Conservation (phyloP, 1,139 yeast species). For the Yamadazyma buinensis region DNA sequence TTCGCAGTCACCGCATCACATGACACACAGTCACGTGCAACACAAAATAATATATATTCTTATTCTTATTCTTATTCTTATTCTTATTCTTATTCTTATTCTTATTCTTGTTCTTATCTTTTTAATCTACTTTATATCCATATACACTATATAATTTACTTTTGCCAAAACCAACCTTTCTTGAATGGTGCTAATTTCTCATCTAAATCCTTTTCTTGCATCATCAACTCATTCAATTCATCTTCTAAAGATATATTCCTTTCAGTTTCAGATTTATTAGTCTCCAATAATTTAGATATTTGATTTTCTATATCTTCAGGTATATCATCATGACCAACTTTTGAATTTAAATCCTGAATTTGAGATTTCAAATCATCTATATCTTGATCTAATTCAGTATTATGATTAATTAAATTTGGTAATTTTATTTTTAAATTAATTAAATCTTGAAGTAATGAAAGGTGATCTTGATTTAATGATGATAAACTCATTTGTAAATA, state of each 20-base stretch:
- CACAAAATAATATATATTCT: no score
- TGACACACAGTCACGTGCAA: no score
- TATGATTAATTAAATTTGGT: constrained; percentile 65
- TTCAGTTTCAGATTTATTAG: constrained; percentile 61
- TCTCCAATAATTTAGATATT: constrained; percentile 42
- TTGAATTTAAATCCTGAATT: constrained; percentile 48
- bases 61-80: no score
- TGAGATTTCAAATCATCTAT: constrained; percentile 56
- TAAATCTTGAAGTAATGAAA: constrained; percentile 39
- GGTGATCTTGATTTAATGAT: constrained; percentile 72
- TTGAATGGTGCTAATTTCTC: constrained; percentile 25
- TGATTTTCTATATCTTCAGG: constrained; percentile 44
- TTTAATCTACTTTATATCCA: no score
- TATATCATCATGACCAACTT: constrained; percentile 31
- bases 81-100: no score
- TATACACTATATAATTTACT: no score
- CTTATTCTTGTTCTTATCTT: no score
- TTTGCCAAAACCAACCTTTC: constrained; percentile 16
- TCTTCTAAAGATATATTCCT: constrained; percentile 49
- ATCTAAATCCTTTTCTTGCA: constrained; percentile 24
- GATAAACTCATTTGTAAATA: constrained; percentile 70
- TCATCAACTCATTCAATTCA: constrained; percentile 32
- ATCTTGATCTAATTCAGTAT: constrained; percentile 63
- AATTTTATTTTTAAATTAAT: constrained; percentile 38
- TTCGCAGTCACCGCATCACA: no score